A percentile compares a stretch with the other conserved stretches of the same genome.
Evolutionary conservation across 228 moss, liverwort and hornwort genomes (phyloP).

Genomic region (Sphagnum magellanicum): DNA sequence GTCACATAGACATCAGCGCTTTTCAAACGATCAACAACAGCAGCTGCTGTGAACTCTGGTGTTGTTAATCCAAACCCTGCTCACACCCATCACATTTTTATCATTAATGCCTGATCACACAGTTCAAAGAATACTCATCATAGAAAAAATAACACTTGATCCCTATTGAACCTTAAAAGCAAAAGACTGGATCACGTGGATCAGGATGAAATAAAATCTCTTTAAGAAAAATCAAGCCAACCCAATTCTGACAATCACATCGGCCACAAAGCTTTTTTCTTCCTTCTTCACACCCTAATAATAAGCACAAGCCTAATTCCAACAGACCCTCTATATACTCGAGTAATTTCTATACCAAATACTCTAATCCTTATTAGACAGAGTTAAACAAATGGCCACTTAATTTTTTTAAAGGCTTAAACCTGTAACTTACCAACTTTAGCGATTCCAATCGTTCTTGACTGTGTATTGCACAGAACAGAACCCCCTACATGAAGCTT

Average conservation of each 20-base stretch:
- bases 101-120: not conserved
- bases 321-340: no score
- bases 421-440: constrained; percentile 27
- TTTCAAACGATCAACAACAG: constrained; percentile 42
- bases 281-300: no score
- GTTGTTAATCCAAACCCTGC: constrained; percentile 43
- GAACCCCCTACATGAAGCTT: constrained; percentile 61
- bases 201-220: not conserved
- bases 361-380: no score
- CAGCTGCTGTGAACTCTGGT: constrained; percentile 35
- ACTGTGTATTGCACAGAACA: constrained; percentile 55
- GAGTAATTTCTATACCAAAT: no score
- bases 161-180: no score
- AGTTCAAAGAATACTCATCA: not conserved
- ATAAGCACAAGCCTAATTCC: no score
- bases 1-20: constrained; percentile 50
- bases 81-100: not conserved
- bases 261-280: no score
- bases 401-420: no score
- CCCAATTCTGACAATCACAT: not conserved
- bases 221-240: not conserved
- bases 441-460: constrained; percentile 32
- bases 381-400: no score
- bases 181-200: not conserved
- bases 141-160: not conserved